Base-by-base conservation (phyloP, 1,284 basidiomycete genomes). In the Ceratobasidium theobromae region DNA sequence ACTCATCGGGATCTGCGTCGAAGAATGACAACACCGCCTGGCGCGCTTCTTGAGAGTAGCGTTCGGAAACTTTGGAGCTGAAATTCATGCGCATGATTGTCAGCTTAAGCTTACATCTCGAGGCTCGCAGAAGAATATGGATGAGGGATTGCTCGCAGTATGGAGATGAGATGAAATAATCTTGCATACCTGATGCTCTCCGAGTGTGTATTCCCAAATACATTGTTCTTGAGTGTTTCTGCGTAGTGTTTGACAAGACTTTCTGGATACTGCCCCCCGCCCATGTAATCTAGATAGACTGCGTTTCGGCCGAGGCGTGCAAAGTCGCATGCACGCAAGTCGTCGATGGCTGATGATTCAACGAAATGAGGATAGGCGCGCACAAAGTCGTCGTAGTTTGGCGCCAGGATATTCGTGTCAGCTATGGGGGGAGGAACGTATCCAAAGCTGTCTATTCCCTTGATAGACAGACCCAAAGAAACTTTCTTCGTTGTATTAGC, bases 171-270 rank as follows among this genome's bases (percentile, higher is more conserved):
- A n/a, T n/a, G n/a, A 30, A 70, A 51, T 25, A 35, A 35, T 38
- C 30, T 18, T 25, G 76, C 77, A 72, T 72, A 86, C 89, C 86
- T 86, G 68, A 86, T 86, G 74, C 84, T 91, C 71, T 88, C 82
- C 0, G 89, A 91, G 74, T 92, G 89, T 0, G 89, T 91, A 73
- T 92, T 92, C 5, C 89, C 90, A 70, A 91, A 81, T 49, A 91
- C 80, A 70, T 76, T 84, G 46, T 78, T 78, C 40, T 79, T 82
- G 35, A 92, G 79, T 73, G 90, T 88, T 65, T 84, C 82, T 41
- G 84, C 79, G 70, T 90, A 88, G 4, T 83, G 81, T 46, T 79
- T 81, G 68, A 91, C 81, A 33, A 91, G 82, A 69, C 84, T 87
- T 70, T 88, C 87, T 16, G 89, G 89, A 71, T 89, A 89, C 33